These are phyloP conservation scores for Fistulifera pelliculosa DNA, from an alignment of 108 stramenopile species.

Conservation along the genomic window DNA sequence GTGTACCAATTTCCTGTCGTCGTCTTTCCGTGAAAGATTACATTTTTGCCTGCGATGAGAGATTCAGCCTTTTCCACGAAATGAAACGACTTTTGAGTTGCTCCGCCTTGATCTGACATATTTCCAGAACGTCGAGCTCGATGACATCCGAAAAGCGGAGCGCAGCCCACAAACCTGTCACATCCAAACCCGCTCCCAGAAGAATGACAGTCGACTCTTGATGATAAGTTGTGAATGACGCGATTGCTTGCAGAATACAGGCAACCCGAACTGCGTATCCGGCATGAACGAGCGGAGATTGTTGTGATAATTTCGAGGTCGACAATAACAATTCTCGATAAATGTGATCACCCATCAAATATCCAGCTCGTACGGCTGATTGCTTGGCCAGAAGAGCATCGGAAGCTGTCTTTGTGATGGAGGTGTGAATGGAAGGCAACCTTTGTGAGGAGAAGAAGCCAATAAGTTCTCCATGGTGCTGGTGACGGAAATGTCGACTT, in stretches of 20 bases:
- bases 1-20: neutral
- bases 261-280: constrained; percentile 67
- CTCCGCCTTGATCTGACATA: constrained; percentile 13
- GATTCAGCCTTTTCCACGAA: neutral
- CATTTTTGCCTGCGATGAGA: neutral
- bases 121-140: constrained; percentile 25
- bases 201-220: constrained; percentile 32
- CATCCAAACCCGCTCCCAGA: constrained; percentile 72
- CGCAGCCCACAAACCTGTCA: constrained; percentile 53
- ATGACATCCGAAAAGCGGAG: constrained; percentile 6
- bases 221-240: neutral
- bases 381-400: constrained; percentile 64
- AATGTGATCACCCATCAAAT: constrained; percentile 12
- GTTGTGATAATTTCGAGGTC: constrained; percentile 10
- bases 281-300: constrained; percentile 74
- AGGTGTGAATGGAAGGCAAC: no score
- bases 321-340: constrained; percentile 9
- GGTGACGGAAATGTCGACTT: no score
- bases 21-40: neutral
- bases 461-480: no score
- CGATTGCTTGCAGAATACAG: constrained; percentile 28
- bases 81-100: neutral
- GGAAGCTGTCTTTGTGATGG: constrained; percentile 49
- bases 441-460: no score
- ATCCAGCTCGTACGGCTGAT: constrained; percentile 45